Evolutionary conservation across 306 rosid species (phyloP).

Genomic region (Pachyrhizus erosus): DNA sequence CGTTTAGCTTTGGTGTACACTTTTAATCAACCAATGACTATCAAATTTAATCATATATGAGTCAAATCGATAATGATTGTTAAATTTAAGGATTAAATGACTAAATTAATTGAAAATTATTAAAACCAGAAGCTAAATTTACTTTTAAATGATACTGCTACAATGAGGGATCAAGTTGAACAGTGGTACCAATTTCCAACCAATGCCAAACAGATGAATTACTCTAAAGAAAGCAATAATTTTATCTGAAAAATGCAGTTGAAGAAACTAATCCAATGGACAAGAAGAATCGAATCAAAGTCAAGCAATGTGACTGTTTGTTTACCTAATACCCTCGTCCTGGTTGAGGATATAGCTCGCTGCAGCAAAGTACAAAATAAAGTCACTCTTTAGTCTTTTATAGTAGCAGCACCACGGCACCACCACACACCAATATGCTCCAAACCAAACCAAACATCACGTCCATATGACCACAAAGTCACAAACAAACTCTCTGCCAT

Average conservation of each 20-base stretch:
- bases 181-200: not conserved
- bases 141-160: not conserved
- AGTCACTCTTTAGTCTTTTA: conserved; percentile 24
- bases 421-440: conserved; percentile 3
- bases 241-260: not conserved
- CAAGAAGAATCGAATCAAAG: conserved; percentile 41
- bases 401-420: not conserved
- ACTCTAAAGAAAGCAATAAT: not conserved
- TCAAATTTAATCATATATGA: too few species aligned
- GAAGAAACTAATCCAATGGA: not conserved
- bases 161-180: not conserved
- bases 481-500: too few species aligned
- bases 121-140: not conserved
- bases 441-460: conserved; percentile 25
- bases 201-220: not conserved
- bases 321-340: conserved; percentile 40
- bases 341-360: not conserved
- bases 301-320: conserved; percentile 44
- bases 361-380: conserved; percentile 15
- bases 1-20: too few species aligned
- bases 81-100: too few species aligned
- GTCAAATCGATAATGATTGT: too few species aligned
- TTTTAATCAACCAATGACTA: too few species aligned
- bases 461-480: too few species aligned
- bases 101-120: too few species aligned